Evolutionary conservation across 179 eudicot species (phyloP).

Genomic region (Actinidia arguta): DNA sequence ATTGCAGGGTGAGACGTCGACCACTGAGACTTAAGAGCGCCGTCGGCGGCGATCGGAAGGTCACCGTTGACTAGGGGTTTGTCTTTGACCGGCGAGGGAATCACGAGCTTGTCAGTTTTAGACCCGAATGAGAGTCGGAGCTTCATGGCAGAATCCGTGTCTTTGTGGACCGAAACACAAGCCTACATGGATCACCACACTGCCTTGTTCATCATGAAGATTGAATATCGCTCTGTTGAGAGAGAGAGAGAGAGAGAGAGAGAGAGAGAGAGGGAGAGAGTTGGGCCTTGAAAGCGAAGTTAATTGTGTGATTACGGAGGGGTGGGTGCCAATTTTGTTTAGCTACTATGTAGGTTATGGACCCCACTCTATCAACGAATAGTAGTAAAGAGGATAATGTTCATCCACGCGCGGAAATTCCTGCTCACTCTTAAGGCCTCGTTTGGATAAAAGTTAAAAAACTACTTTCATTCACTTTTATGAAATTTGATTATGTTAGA

Average conservation of each 20-base stretch:
- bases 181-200: background rate
- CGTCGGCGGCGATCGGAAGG: constrained; percentile 22
- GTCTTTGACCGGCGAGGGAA: constrained; percentile 34
- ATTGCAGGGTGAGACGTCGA: constrained; percentile 20
- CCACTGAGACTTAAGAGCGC: constrained; percentile 26
- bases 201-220: background rate
- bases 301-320: background rate
- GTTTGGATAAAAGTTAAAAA: too few relatives aligned
- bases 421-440: too few relatives aligned
- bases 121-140: constrained; percentile 10
- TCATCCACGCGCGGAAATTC: too few relatives aligned
- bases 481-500: too few relatives aligned
- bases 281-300: constrained; percentile 3
- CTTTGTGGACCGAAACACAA: constrained; percentile 23
- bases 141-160: constrained; percentile 18
- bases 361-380: too few relatives aligned
- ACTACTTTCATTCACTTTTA: too few relatives aligned
- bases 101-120: constrained; percentile 15
- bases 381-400: too few relatives aligned
- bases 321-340: background rate
- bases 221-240: background rate
- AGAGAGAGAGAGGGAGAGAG: constrained; percentile 5
- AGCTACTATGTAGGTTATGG: too few relatives aligned
- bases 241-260: constrained; percentile 8
- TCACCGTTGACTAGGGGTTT: constrained; percentile 19